Conservation (phyloP, 192 early-diverging fungal genomes). For the Linnemannia hyalina region DNA sequence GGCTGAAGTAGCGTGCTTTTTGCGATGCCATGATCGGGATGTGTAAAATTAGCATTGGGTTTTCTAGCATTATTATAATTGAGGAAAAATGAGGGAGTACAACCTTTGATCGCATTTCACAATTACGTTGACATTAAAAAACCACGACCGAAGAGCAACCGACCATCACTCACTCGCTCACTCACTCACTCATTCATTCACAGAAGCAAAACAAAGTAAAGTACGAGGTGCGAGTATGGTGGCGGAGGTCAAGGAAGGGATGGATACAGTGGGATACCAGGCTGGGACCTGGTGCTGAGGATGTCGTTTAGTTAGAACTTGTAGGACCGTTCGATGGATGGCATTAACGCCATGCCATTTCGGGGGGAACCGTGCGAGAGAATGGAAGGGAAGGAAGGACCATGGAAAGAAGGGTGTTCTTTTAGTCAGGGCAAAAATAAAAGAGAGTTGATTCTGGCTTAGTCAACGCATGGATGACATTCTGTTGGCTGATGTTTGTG, state of each 20-base stretch:
- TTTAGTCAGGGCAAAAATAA: background rate
- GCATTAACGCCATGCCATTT: background rate
- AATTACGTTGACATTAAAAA: no score
- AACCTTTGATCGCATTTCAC: no score
- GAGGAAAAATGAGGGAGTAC: no score
- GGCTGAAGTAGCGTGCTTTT: background rate
- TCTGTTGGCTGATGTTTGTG: background rate
- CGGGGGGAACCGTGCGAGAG: background rate
- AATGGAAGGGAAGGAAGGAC: background rate
- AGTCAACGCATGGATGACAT: background rate
- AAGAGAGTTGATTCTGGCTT: background rate
- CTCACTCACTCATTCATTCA: no score
- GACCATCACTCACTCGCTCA: no score
- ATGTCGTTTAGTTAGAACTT: no score
- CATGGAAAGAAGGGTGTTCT: background rate
- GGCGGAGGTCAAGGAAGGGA: no score
- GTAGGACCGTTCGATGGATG: background rate
- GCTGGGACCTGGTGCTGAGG: no score
- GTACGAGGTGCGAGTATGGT: no score
- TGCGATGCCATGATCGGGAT: slow-evolving; percentile 2
- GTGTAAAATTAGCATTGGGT: slow-evolving; percentile 1
- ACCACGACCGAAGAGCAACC: no score
- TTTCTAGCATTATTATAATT: slow-evolving; percentile 3
- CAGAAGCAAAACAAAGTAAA: no score
- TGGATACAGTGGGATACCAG: no score